Evolutionary conservation across 2,329 filamentous ascomycete genomes (phyloP).

Genomic region (Sordariomycetes sp.): DNA sequence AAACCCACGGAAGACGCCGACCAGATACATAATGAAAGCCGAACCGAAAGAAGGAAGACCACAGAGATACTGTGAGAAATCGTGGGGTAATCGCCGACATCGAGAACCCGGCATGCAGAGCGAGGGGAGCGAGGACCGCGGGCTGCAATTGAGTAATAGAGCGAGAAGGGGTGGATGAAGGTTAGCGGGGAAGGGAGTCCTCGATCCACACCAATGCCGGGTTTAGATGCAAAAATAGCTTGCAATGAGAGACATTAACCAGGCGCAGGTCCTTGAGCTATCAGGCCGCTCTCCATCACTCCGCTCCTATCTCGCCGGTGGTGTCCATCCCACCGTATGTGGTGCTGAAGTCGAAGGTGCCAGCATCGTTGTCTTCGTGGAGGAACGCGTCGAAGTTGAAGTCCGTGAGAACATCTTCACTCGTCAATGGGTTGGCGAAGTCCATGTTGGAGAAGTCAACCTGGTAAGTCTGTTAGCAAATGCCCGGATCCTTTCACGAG

Average conservation of each 20-base stretch:
- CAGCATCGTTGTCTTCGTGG: slow-evolving; percentile 36
- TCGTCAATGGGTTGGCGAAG: slow-evolving; percentile 39
- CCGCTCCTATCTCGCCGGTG: slow-evolving; percentile 40
- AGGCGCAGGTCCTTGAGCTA: background rate
- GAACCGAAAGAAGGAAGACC: slow-evolving; percentile 1
- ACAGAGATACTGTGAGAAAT: background rate
- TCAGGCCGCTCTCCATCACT: slow-evolving; percentile 20
- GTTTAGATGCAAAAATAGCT: background rate
- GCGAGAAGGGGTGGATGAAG: background rate
- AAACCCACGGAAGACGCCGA: background rate
- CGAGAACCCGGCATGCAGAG: background rate
- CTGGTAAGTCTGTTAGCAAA: slow-evolving; percentile 9
- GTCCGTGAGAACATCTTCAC: slow-evolving; percentile 46
- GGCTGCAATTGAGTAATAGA: background rate
- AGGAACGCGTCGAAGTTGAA: slow-evolving; percentile 59
- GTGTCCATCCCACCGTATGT: slow-evolving; percentile 38
- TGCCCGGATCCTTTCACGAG: background rate
- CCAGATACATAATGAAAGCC: slow-evolving; percentile 6
- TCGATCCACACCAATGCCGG: background rate
- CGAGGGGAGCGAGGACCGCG: background rate
- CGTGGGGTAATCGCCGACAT: background rate
- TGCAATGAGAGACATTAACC: background rate
- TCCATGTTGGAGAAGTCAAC: slow-evolving; percentile 36
- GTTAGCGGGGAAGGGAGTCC: background rate
- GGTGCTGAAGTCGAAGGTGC: slow-evolving; percentile 40